These are phyloP conservation scores for Ceratobasidium sp. DNA, from an alignment of 1,284 basidiomycete species.

Conservation along the genomic window DNA sequence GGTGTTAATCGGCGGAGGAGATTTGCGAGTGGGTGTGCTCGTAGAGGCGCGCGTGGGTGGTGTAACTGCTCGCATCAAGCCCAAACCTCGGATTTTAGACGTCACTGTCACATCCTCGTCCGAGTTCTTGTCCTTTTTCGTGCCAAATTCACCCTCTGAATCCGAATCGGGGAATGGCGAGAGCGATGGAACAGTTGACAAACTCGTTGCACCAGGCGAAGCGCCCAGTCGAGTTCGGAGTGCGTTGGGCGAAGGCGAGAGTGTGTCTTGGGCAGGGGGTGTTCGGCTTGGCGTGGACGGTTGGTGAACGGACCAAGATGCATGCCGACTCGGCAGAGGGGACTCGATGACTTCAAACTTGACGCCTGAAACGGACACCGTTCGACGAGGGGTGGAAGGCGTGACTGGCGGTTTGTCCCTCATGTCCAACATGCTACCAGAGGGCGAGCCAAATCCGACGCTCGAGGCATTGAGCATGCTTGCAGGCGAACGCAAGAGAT, in stretches of 20 bases:
- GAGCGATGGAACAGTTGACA: conserved; percentile 31
- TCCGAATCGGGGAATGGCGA: conserved; percentile 38
- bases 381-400: conserved; percentile 7
- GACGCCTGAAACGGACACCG: not conserved
- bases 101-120: conserved; percentile 29
- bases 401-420: not conserved
- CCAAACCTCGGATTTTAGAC: not conserved
- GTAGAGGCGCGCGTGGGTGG: not conserved
- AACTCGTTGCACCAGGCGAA: conserved; percentile 13
- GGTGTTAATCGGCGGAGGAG: conserved; percentile 6
- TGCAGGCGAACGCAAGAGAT: conserved; percentile 14
- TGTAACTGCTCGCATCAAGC: not conserved
- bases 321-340: not conserved
- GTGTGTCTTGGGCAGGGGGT: not conserved
- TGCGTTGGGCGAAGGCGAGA: conserved; percentile 15
- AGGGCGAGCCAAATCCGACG: conserved; percentile 16
- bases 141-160: conserved; percentile 19
- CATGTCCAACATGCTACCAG: not conserved
- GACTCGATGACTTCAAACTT: conserved; percentile 6
- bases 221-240: conserved; percentile 6
- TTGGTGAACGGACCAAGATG: not conserved
- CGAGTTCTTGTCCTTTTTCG: not conserved
- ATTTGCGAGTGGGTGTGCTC: conserved; percentile 8
- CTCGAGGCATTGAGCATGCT: conserved; percentile 21
- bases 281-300: not conserved